These are phyloP conservation scores for Jamesozyma rosinii DNA, from an alignment of 805 yeast genomes.

Conservation along the genomic window DNA sequence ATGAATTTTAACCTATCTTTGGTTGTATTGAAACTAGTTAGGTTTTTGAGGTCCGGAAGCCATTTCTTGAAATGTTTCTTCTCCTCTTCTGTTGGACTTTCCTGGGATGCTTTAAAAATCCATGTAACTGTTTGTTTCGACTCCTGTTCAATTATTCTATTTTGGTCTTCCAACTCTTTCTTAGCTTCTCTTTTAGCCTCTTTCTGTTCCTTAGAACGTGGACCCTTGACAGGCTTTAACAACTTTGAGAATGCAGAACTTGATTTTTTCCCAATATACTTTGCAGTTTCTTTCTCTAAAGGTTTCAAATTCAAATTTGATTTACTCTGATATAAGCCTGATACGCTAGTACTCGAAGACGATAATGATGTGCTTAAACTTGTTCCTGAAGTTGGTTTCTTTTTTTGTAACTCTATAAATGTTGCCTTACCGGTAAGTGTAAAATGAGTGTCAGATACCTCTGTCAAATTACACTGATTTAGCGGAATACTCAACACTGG, in stretches of 20 bases:
- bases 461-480: constrained; percentile 28
- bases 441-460: constrained; percentile 34
- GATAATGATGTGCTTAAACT: neutral
- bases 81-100: constrained; percentile 36
- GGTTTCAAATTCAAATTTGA: neutral
- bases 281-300: constrained; percentile 2
- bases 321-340: neutral
- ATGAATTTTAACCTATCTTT: constrained; percentile 42
- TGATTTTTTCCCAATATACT: constrained; percentile 3
- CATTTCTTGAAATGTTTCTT: constrained; percentile 41
- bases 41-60: constrained; percentile 46
- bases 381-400: constrained; percentile 7
- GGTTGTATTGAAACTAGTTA: constrained; percentile 40
- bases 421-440: constrained; percentile 31
- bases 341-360: neutral
- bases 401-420: constrained; percentile 12
- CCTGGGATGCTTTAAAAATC: constrained; percentile 21
- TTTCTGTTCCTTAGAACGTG: constrained; percentile 5
- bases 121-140: constrained; percentile 15
- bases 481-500: constrained; percentile 37
- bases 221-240: constrained; percentile 6
- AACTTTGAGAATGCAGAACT: constrained; percentile 9
- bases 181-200: constrained; percentile 5
- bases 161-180: constrained; percentile 3
- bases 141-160: constrained; percentile 1